These are phyloP conservation scores for Amborella trichopoda DNA, from an alignment of 164 flowering plant genomes.

Conservation along the genomic window DNA sequence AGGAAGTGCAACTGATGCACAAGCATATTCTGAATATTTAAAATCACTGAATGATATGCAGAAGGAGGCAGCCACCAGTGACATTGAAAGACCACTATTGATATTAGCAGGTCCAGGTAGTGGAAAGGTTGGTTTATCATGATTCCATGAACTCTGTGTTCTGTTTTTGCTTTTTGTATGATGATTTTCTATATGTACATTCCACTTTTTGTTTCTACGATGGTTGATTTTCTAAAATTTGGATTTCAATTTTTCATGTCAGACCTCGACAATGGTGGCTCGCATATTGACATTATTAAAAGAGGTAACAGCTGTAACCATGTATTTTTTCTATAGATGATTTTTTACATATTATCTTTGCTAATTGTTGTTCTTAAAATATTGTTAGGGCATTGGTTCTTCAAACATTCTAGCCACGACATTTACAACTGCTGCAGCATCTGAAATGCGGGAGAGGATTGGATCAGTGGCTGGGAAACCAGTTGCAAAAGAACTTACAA, in stretches of 20 bases:
- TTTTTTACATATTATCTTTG: background rate
- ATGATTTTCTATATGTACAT: background rate
- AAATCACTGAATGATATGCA: conserved; percentile 67
- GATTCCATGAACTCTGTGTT: background rate
- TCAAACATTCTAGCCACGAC: conserved; percentile 92
- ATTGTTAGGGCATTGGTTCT: conserved; percentile 53
- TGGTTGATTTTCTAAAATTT: background rate
- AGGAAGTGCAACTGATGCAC: conserved; percentile 29
- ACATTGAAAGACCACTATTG: conserved; percentile 66
- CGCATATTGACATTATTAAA: conserved; percentile 65
- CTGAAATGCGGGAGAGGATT: conserved; percentile 94
- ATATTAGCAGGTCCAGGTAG: conserved; percentile 99
- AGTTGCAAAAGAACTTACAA: conserved; percentile 60
- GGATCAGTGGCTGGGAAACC: conserved; percentile 71
- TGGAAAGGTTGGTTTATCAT: conserved; percentile 54
- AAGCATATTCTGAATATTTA: conserved; percentile 43
- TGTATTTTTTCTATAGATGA: background rate
- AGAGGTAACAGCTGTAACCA: conserved; percentile 34
- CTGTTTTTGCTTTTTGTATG: background rate
- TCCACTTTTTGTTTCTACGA: background rate
- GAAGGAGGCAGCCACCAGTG: conserved; percentile 77
- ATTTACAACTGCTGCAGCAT: conserved; percentile 93
- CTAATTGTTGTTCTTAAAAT: background rate
- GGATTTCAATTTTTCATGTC: conserved; percentile 10
- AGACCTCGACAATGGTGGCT: conserved; percentile 99